Evolutionary conservation across 805 yeast genomes (phyloP), one percentile per base, ranked within the genome.

Genomic region (Saturnispora besseyi): DNA sequence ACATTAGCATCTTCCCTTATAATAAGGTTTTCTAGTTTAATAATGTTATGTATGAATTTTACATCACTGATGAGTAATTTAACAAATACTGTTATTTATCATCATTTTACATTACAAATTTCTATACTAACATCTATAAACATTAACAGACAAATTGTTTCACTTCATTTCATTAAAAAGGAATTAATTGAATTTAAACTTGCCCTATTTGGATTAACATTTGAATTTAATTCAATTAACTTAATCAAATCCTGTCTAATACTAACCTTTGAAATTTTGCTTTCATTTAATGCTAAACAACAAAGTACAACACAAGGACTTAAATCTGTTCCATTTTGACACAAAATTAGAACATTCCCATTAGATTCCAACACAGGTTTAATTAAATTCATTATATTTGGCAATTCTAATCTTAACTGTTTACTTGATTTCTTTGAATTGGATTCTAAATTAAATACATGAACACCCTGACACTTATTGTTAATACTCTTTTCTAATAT

Each of bases 141-240:
- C 18, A 18, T 18, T 18, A 2, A 18, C 18, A 18, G 2, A 18
- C 18, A 18, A 18, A 18, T 18, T 18, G 18, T 18, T 18, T 18
- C 18, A 18, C 18, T 18, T 37, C 34, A 33, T 31, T 24, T 21
- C 80, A 83, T 76, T 30, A 83, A 55, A 52, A 55, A 77, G 2
- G 79, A 64, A 54, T 87, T 84, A 2, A 85, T 79, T 29, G 90
- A 76, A 56, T 83, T 89, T 38, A 87, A 67, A 0, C 95, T 84
- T 10, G 87, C 81, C 45, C 96, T 69, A 49, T 89, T 81, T 0
- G 96, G 95, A 52, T 87, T 84, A 4, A 77, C 77, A 38, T 73
- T 76, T n/a, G 75, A 61, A 7, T 67, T 62, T 2, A 51, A 15
- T 3, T 72, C 65, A 15, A 75, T 69, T 3, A 87, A 57, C 43